Evolutionary conservation across 2,329 filamentous ascomycete species (phyloP).

Genomic region (Ceratocystis smalleyi): DNA sequence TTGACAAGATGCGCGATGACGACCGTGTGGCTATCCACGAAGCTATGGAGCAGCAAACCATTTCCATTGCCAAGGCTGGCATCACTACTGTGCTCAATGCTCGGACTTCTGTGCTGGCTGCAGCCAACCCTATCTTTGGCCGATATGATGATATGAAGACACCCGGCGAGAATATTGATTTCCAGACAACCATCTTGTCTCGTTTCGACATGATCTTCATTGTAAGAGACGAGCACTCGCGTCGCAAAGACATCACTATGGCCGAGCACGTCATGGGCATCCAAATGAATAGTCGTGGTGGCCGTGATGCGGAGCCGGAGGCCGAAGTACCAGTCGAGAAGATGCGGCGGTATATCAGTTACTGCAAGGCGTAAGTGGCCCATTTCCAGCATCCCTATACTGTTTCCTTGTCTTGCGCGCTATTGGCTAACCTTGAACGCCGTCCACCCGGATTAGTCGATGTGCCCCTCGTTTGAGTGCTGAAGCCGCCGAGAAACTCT

Average conservation of each 20-base stretch:
- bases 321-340: conserved; percentile 88
- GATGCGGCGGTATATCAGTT: conserved; percentile 93
- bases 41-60: conserved; percentile 99
- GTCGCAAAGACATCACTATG: conserved; percentile 78
- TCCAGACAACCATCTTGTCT: conserved; percentile 93
- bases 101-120: conserved; percentile 82
- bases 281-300: conserved; percentile 76
- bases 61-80: conserved; percentile 95
- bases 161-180: conserved; percentile 96
- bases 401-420: background rate
- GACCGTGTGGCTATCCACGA: conserved; percentile 97
- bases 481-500: conserved; percentile 88
- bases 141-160: conserved; percentile 97
- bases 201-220: conserved; percentile 99
- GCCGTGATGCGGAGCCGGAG: conserved; percentile 60
- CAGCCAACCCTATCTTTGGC: conserved; percentile 93
- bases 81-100: conserved; percentile 98
- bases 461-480: conserved; percentile 82
- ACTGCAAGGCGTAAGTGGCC: conserved; percentile 73
- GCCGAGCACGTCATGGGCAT: conserved; percentile 95
- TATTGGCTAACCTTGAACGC: too few species aligned
- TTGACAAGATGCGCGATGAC: conserved; percentile 99
- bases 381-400: conserved; percentile 22
- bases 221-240: conserved; percentile 85
- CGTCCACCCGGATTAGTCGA: conserved; percentile 37